Evolutionary conservation across 2,329 filamentous ascomycete species (phyloP).

Genomic region (Didymella keratinophila): DNA sequence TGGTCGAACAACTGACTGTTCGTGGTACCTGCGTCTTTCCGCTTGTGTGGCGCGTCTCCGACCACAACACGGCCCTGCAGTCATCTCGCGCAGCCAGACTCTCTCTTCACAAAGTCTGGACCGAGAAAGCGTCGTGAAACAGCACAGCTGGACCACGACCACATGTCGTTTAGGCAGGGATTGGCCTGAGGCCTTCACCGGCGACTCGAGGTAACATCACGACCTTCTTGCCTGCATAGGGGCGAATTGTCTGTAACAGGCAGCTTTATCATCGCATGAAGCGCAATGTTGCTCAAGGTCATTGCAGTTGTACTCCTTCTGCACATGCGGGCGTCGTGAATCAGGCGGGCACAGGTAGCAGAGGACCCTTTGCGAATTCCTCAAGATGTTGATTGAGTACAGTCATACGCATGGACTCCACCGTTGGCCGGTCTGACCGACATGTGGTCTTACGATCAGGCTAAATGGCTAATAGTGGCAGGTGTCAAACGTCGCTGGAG

Average conservation of each 20-base stretch:
- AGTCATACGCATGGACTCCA: slow-evolving; percentile 24
- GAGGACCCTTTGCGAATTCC: slow-evolving; percentile 6
- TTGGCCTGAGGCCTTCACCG: slow-evolving; percentile 1
- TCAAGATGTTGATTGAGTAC: slow-evolving; percentile 15
- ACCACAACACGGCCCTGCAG: slow-evolving; percentile 15
- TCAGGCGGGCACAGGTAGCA: slow-evolving; percentile 12
- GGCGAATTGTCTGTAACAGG: slow-evolving; percentile 3
- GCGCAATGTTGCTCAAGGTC: slow-evolving; percentile 12
- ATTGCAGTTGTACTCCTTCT: slow-evolving; percentile 14
- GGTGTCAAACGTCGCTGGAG: slow-evolving; percentile 19
- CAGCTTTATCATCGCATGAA: slow-evolving; percentile 8
- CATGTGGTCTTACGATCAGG: slow-evolving; percentile 17
- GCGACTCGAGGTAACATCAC: slow-evolving; percentile 1
- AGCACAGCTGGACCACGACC: slow-evolving; percentile 19
- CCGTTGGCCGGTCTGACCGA: slow-evolving; percentile 15
- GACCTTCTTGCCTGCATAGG: background rate
- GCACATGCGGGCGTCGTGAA: slow-evolving; percentile 20
- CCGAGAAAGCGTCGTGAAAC: slow-evolving; percentile 29
- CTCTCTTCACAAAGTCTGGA: slow-evolving; percentile 8
- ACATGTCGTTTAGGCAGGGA: slow-evolving; percentile 6
- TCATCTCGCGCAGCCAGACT: slow-evolving; percentile 14
- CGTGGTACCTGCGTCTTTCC: slow-evolving; percentile 40
- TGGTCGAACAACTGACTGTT: slow-evolving; percentile 28
- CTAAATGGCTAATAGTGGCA: slow-evolving; percentile 24
- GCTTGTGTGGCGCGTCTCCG: slow-evolving; percentile 25